phyloP scores from a whole-genome alignment of 2,329 filamentous ascomycete genomes.

The Ceratocystis cubensis region DNA sequence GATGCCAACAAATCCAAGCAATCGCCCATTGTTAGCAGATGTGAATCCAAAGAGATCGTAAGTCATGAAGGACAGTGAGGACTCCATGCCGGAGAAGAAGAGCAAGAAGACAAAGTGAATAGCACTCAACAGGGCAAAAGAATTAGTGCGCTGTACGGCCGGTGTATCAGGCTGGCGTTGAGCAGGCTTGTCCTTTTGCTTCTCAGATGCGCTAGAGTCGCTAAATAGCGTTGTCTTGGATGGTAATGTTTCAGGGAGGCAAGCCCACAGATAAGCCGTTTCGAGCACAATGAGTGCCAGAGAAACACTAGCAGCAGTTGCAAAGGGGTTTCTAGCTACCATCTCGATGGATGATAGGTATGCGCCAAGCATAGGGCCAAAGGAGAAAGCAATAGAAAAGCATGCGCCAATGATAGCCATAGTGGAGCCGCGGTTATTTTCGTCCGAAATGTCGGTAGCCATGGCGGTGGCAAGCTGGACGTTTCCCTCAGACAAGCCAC shows the following conservation, averaged over 20 bases:
- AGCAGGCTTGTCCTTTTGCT: not conserved
- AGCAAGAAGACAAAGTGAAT: slow-evolving; percentile 86
- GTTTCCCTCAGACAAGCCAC: slow-evolving; percentile 90
- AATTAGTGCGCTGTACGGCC: slow-evolving; percentile 55
- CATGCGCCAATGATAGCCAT: slow-evolving; percentile 95
- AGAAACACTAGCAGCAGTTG: slow-evolving; percentile 78
- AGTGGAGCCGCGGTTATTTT: slow-evolving; percentile 69
- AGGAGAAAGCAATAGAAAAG: slow-evolving; percentile 95
- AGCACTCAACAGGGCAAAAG: slow-evolving; percentile 66
- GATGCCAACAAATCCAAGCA: slow-evolving; percentile 84
- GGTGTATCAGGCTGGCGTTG: slow-evolving; percentile 14
- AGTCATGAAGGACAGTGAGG: slow-evolving; percentile 93
- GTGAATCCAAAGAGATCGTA: slow-evolving; percentile 82
- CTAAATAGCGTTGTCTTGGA: slow-evolving; percentile 33
- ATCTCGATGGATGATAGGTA: slow-evolving; percentile 65
- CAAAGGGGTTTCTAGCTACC: slow-evolving; percentile 83
- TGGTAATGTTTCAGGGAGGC: slow-evolving; percentile 76
- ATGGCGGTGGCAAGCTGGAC: slow-evolving; percentile 94
- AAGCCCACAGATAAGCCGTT: slow-evolving; percentile 74
- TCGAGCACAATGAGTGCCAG: slow-evolving; percentile 73
- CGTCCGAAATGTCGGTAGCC: slow-evolving; percentile 87
- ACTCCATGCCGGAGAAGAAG: slow-evolving; percentile 97
- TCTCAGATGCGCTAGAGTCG: slow-evolving; percentile 22
- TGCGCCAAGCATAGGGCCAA: slow-evolving; percentile 84
- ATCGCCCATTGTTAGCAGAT: slow-evolving; percentile 65